These are phyloP conservation scores for Xerocomus spinulosus DNA, from an alignment of 768 basidiomycete species.

Conservation along the genomic window DNA sequence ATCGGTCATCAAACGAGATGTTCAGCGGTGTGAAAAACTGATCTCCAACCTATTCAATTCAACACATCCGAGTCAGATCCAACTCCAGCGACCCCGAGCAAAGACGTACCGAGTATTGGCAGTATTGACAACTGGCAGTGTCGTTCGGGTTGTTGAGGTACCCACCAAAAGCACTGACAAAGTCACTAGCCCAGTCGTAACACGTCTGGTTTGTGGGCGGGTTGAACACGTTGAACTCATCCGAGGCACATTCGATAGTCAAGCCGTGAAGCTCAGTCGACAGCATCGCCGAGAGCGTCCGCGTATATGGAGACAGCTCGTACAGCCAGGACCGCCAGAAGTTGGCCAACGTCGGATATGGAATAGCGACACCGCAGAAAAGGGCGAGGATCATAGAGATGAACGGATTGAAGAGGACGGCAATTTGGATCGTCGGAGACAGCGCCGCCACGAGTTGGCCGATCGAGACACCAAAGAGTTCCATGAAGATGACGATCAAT, in stretches of 20 bases:
- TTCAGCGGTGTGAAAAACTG: constrained; percentile 67
- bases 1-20: constrained; percentile 55
- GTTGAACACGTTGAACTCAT: constrained; percentile 68
- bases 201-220: constrained; percentile 78
- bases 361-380: constrained; percentile 82
- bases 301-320: constrained; percentile 64
- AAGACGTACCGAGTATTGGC: constrained; percentile 47
- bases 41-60: constrained; percentile 54
- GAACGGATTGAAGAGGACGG: constrained; percentile 79
- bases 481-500: constrained; percentile 64
- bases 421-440: constrained; percentile 72
- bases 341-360: constrained; percentile 52
- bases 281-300: constrained; percentile 65
- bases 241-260: constrained; percentile 53
- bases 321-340: constrained; percentile 85
- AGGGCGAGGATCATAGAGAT: constrained; percentile 56
- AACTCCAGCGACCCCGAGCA: not conserved
- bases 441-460: constrained; percentile 72
- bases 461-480: constrained; percentile 68
- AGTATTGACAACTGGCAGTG: constrained; percentile 64
- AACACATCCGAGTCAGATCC: not conserved
- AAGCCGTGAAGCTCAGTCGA: constrained; percentile 76
- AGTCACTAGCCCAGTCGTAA: constrained; percentile 61
- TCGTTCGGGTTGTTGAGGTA: constrained; percentile 68
- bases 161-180: constrained; percentile 58